Conservation (phyloP, 108 stramenopile species). For the Discostella pseudostelligera region DNA sequence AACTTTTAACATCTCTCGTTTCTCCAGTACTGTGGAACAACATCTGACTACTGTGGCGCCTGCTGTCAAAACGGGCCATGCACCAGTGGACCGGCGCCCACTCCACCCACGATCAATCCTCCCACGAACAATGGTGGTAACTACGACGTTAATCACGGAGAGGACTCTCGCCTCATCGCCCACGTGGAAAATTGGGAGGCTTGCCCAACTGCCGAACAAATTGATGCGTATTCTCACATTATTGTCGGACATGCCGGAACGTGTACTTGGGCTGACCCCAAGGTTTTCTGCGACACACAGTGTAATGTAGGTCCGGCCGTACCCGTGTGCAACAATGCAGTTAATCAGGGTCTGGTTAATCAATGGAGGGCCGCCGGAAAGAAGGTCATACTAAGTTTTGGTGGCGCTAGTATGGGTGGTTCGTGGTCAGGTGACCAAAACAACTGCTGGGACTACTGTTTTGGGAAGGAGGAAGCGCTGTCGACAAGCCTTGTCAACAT, state of each 20-base stretch:
- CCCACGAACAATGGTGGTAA: constrained; percentile 9
- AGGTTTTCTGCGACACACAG: constrained; percentile 41
- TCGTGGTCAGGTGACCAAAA: constrained; percentile 52
- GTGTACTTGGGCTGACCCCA: constrained; percentile 42
- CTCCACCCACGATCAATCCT: constrained; percentile 24
- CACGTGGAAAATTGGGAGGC: constrained; percentile 65
- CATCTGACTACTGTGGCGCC: constrained; percentile 28
- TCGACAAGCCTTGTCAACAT: constrained; percentile 48
- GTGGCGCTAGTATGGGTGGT: constrained; percentile 69
- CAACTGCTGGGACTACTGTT: constrained; percentile 79
- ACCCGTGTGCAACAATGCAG: constrained; percentile 45
- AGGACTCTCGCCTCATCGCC: constrained; percentile 55
- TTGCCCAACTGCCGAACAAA: constrained; percentile 52
- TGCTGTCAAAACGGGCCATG: constrained; percentile 38
- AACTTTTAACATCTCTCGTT: neutral
- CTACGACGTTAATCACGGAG: constrained; percentile 29
- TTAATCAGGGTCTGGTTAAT: constrained; percentile 35
- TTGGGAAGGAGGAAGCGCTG: constrained; percentile 52
- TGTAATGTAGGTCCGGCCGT: constrained; percentile 44
- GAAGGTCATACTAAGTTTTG: constrained; percentile 67
- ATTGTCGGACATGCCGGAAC: constrained; percentile 61
- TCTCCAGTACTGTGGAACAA: constrained; percentile 48
- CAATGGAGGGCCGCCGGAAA: constrained; percentile 53
- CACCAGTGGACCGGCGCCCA: constrained; percentile 3
- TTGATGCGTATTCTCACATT: constrained; percentile 56